These are phyloP conservation scores for Pseudocercospora vitis DNA, from an alignment of 2,329 filamentous ascomycete genomes.

Conservation along the genomic window DNA sequence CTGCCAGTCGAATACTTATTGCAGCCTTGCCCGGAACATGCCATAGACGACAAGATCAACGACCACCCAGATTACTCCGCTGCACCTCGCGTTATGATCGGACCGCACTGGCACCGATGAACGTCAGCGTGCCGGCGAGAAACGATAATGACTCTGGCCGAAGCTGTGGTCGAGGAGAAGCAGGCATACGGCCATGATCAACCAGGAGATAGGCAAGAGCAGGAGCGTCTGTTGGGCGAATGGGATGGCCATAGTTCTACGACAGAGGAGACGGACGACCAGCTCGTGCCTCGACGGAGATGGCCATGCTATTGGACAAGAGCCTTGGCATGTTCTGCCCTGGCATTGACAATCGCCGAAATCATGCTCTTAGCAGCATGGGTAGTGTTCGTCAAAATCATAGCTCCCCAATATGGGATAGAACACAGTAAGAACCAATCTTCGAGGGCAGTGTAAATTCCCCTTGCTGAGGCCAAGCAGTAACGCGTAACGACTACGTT, in stretches of 20 bases:
- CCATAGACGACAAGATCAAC: too few species aligned
- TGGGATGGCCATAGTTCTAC: background rate
- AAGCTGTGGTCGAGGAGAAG: background rate
- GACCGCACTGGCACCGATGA: too few species aligned
- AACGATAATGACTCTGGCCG: background rate
- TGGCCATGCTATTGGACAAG: background rate
- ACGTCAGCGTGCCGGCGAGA: background rate
- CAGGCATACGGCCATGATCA: background rate
- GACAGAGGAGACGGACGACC: background rate
- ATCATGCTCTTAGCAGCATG: background rate
- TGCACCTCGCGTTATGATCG: too few species aligned
- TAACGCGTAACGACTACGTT: constrained; percentile 8
- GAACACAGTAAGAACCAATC: background rate
- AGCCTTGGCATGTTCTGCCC: background rate
- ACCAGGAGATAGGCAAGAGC: background rate
- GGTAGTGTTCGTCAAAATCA: background rate
- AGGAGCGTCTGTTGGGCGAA: constrained; percentile 7
- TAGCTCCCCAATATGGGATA: background rate
- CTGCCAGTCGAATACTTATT: too few species aligned
- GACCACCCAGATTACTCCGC: too few species aligned
- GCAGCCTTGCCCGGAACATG: too few species aligned
- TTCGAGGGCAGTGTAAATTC: background rate
- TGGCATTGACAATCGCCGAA: background rate
- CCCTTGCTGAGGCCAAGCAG: background rate
- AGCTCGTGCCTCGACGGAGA: background rate